phyloP scores from a whole-genome alignment of 352 stramenopile genomes.

The Phytophthora crassamura region DNA sequence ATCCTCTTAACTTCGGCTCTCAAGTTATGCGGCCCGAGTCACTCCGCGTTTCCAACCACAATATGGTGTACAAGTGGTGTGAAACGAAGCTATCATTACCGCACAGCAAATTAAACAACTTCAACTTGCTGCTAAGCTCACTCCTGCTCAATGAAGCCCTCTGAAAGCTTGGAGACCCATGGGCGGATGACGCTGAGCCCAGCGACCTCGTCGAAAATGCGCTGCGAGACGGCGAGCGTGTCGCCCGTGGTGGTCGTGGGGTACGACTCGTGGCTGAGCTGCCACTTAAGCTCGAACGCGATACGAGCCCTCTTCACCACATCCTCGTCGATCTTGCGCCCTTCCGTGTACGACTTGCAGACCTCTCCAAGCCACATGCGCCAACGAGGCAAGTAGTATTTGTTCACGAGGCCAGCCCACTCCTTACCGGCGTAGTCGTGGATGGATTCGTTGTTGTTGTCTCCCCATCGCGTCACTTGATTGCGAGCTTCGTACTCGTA shows the following conservation, averaged over 20 bases:
- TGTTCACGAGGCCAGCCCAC: constrained; percentile 69
- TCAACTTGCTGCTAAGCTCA: constrained; percentile 11
- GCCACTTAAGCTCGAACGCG: constrained; percentile 80
- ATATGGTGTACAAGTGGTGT: constrained; percentile 9
- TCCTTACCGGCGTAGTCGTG: constrained; percentile 84
- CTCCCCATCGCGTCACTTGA: constrained; percentile 81
- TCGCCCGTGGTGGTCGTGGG: constrained; percentile 54
- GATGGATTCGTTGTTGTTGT: constrained; percentile 76
- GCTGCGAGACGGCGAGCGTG: constrained; percentile 58
- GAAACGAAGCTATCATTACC: constrained; percentile 12
- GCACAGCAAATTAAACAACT: constrained; percentile 14
- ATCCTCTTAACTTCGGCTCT: background rate
- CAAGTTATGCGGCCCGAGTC: constrained; percentile 6
- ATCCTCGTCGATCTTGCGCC: constrained; percentile 60
- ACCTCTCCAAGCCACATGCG: constrained; percentile 76
- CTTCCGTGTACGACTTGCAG: constrained; percentile 67
- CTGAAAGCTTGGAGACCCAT: constrained; percentile 13
- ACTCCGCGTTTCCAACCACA: constrained; percentile 24
- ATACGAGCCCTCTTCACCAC: constrained; percentile 55
- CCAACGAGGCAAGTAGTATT: constrained; percentile 79
- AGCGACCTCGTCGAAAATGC: constrained; percentile 60
- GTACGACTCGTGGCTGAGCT: constrained; percentile 62
- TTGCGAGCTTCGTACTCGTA: constrained; percentile 88
- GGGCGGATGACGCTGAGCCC: constrained; percentile 12
- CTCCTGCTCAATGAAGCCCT: background rate